A percentile compares a stretch with the other conserved stretches of the same genome.
phyloP scores from a whole-genome alignment of 2,329 filamentous ascomycete genomes.

The Fonsecaea pedrosoi region DNA sequence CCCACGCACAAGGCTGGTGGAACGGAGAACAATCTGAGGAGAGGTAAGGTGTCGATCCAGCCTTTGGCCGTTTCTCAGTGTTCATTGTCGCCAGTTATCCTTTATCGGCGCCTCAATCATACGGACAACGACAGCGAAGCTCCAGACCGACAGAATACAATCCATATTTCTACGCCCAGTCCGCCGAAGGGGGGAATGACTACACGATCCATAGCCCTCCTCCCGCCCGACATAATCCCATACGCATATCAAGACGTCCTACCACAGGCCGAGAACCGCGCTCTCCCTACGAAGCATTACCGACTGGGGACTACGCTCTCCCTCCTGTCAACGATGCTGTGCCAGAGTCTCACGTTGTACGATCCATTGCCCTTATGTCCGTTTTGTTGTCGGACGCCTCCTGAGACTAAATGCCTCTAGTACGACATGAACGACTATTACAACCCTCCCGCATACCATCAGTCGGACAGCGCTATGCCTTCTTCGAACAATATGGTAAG shows the following conservation, averaged over 20 bases:
- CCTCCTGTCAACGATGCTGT: constrained; percentile 2
- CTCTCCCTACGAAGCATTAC: constrained; percentile 12
- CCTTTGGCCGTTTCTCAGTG: neutral
- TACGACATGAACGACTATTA: neutral
- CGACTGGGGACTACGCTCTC: neutral
- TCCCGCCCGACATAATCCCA: constrained; percentile 4
- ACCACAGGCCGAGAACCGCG: neutral
- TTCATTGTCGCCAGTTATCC: constrained; percentile 13
- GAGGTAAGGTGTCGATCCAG: neutral
- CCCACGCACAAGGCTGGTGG: constrained; percentile 13
- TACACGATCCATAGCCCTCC: constrained; percentile 11
- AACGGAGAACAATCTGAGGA: constrained; percentile 7
- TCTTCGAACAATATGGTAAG: constrained; percentile 15
- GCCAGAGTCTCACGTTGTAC: neutral
- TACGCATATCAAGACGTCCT: constrained; percentile 3
- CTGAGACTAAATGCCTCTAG: constrained; percentile 1
- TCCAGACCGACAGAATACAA: constrained; percentile 16
- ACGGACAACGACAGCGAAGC: neutral
- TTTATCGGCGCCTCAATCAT: neutral
- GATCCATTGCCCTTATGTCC: neutral
- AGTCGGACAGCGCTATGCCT: constrained; percentile 1
- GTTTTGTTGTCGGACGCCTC: neutral
- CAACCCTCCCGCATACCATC: neutral
- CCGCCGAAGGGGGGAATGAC: neutral
- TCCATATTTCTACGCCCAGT: constrained; percentile 8